Conservation (phyloP, 257 asterid genomes). For the Petrea volubilis region DNA sequence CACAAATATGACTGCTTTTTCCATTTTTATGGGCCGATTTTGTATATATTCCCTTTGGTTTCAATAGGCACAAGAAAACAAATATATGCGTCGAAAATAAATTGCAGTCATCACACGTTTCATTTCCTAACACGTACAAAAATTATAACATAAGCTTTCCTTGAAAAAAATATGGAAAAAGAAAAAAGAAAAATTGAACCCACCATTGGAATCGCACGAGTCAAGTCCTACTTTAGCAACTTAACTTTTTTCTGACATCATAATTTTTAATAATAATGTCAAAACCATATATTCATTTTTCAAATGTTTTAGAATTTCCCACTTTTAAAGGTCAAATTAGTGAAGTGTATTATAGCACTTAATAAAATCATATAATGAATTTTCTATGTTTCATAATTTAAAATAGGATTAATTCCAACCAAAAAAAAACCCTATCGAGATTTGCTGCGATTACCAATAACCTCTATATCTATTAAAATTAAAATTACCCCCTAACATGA, state of each 20-base stretch:
- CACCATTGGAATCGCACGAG: conserved; percentile 4
- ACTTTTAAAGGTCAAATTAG: conserved; percentile 3
- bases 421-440: no score
- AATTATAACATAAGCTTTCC: neutral
- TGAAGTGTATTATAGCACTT: neutral
- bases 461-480: no score
- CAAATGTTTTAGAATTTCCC: neutral
- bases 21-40: neutral
- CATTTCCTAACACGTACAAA: neutral
- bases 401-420: no score
- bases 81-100: conserved; percentile 7
- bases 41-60: neutral
- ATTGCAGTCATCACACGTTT: conserved; percentile 5
- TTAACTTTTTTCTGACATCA: conserved; percentile 7
- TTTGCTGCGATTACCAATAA: no score
- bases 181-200: no score
- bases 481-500: no score
- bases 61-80: neutral
- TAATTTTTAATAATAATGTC: conserved; percentile 6
- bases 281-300: neutral
- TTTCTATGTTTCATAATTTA: no score
- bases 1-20: no score
- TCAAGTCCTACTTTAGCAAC: conserved; percentile 25
- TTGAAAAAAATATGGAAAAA: no score
- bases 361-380: no score